Base-by-base conservation (phyloP, 805 yeast genomes). In the Cyberlindnera veronae region DNA sequence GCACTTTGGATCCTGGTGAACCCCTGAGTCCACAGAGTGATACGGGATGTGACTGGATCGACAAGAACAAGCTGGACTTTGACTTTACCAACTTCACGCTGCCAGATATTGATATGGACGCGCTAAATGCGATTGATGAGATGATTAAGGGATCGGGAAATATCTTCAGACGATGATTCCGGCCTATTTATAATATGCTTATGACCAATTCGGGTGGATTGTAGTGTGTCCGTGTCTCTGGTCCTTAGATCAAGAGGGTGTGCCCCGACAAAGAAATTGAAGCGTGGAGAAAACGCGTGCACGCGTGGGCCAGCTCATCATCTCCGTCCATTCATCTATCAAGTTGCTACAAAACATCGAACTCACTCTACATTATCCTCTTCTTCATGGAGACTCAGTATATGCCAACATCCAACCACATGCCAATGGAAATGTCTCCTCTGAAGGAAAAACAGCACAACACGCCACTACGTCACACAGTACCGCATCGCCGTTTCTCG, bases 1-100 rank as follows among this genome's bases (percentile, higher is more conserved):
- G n/a, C 22, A 8, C 27, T 17, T 5, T 23, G 6, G 33, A 6
- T 3, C 13, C 32, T 6, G 39, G 33, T 5, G 42, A 40, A 14
- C 50, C 50, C 35, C 3, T 38, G 34, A 36, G 44, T 34, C 50
- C 50, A 23, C 41, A 46, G 28, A 46, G 50, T 30, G 79, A 74
- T 32, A 73, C 79, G 3, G 80, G 80, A 0, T 74, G 80, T 61
- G 76, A 74, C 47, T 74, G 79, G 79, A 72, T 74, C 33, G 80
- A 74, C 50, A 74, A 72, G 39, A 62, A 66, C 45, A 61, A 62
- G 36, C 58, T 71, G 36, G 73, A 68, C 34, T 57, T 55, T 29
- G 59, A 57, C 33, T 57, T 68, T 57, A 41, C 45, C 17, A 50
- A 46, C 34, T 51, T 49, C 38, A 45, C 51, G 12, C 48, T 56